Base-by-base conservation (phyloP, 2,329 filamentous ascomycete genomes). In the Fusarium mexicanum region DNA sequence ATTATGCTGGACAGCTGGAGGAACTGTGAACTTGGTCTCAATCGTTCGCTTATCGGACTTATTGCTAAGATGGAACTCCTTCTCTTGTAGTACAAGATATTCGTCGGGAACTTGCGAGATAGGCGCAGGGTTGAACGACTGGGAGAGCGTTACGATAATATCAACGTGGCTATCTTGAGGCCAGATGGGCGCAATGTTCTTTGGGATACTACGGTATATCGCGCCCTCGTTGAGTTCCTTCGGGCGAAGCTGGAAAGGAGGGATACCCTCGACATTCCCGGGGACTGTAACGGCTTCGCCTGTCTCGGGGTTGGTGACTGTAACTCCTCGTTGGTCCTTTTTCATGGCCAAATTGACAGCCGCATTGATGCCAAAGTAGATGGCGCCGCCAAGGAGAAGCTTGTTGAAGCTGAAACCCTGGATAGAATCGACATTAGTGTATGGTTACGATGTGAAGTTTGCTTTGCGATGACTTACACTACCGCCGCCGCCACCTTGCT, bases 131-230 rank as follows among this genome's bases (percentile, higher is more conserved):
- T 89, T 88, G 74, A 93, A 87, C 16, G 92, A 93, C 18, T 93
- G 89, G 54, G 95, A 96, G 63, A 98, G 89, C 77, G 96, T 96
- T 80, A 99, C 89, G 75, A 90, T 87, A 77, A 99, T 90, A 82
- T 99, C 96, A 76, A 99, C 83, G 68, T 90, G 86, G 78, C 91
- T 93, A 80, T 96, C 91, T 54, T 89, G 85, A 6, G 94, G 91
- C 96, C 96, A 99, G 79, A 98, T 94, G 29, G 96, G 95, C 43
- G 93, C 93, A 70, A 98, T 87, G 64, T 87, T 88, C 74, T 91
- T 88, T 4, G 95, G 94, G 24, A 94, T 84, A 2, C 84, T 82
- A 77, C 88, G 93, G 81, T 91, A 92, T 58, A 87, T 83, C 29
- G 91, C 91, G 75, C 89, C 90, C 69, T 90, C 86, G 83, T 91